Base-by-base conservation (phyloP, 208 protist species). In the Wallacemonas rigidus region DNA sequence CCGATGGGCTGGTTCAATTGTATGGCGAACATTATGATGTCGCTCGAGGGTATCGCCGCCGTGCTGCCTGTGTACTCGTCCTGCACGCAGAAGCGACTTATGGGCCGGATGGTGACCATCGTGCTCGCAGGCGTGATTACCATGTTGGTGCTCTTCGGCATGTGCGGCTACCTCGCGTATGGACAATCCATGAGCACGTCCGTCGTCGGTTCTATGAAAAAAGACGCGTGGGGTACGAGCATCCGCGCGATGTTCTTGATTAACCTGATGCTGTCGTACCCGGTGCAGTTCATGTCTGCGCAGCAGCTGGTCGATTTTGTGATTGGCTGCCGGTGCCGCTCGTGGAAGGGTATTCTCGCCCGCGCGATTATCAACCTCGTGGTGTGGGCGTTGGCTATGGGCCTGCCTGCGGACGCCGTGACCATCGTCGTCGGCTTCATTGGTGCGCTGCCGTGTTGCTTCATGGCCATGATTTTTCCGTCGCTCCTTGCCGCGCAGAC, bases 1-100 rank as follows among this genome's bases (percentile, higher is more conserved):
- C 77, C 77, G 47, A 74, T 83, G 48, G 68, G 82, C 41, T 90
- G 81, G 76, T 82, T 92, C 77, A 80, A 90, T 53, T 91, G 85
- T 63, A 77, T 94, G 17, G 82, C 87, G n/a, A 87, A 87, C 69
- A 86, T 92, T 74, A 92, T 91, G 82, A 90, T 92, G 79, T 71
- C 81, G 44, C 71, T 94, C 60, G 89, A 94, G 77, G 89, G 87
- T 38, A 94, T 92, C 65, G 85, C 81, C 41, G 76, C 89, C 4
- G 76, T 94, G 9, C 77, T 94, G n/a, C 87, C 89, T 6, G 89
- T 94, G 60, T 81, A 89, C 75, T 77, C 83, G 35, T 78, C 80
- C n/a, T 89, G 83, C 76, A 89, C 73, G 73, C 71, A 89, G 75
- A 87, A 94, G 81, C 82, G 79, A 6, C 71, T 75, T 47, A 76